phyloP scores from a whole-genome alignment of 352 stramenopile species.

The Globisporangium abappressorium region DNA sequence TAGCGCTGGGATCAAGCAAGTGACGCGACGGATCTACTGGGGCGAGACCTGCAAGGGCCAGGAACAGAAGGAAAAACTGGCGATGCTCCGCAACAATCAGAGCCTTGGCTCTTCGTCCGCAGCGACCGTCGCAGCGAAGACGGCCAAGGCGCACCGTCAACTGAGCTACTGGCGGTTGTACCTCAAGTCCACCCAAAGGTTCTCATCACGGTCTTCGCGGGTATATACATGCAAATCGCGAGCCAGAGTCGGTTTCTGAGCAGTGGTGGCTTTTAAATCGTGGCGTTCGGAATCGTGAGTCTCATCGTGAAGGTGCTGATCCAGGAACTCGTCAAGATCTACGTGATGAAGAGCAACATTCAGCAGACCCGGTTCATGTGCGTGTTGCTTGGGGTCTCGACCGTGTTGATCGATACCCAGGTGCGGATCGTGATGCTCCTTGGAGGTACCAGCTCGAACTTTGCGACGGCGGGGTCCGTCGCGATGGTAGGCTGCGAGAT shows the following conservation, averaged over 20 bases:
- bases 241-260: slow-evolving; percentile 6
- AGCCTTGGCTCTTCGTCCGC: background rate
- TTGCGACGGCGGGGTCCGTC: slow-evolving; percentile 23
- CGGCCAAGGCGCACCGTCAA: background rate
- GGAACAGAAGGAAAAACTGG: background rate
- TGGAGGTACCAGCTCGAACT: slow-evolving; percentile 20
- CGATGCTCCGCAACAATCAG: background rate
- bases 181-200: background rate
- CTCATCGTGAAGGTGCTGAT: background rate
- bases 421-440: slow-evolving; percentile 31
- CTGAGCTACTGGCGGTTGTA: slow-evolving; percentile 11
- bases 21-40: slow-evolving; percentile 2
- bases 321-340: slow-evolving; percentile 28
- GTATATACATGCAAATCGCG: background rate
- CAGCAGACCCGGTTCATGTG: slow-evolving; percentile 36
- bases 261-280: background rate
- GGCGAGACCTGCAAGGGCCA: slow-evolving; percentile 2
- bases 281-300: slow-evolving; percentile 3
- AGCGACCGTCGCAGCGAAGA: background rate
- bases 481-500: slow-evolving; percentile 30
- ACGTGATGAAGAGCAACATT: slow-evolving; percentile 27
- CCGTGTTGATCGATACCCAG: slow-evolving; percentile 45
- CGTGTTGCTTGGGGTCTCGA: slow-evolving; percentile 30
- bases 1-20: background rate
- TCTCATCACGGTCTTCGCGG: background rate